Percentiles rank a stretch among this genome's conserved stretches.
phyloP scores from a whole-genome alignment of 169 alveolate species.

The Plasmodium sp. region DNA sequence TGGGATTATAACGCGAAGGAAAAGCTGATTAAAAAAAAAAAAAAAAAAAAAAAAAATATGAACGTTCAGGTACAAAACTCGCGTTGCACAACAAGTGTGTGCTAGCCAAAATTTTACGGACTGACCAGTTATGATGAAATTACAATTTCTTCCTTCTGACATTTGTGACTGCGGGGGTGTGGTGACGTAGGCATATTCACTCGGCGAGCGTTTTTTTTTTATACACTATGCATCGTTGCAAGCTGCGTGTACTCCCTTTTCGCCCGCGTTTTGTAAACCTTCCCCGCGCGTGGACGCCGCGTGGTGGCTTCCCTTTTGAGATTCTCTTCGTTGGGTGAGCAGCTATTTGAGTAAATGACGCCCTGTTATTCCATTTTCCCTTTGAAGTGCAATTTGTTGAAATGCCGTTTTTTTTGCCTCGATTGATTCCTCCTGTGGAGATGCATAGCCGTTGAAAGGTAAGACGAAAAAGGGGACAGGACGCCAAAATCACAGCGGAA shows the following conservation, averaged over 20 bases:
- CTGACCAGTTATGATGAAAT: background rate
- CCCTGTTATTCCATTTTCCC: background rate
- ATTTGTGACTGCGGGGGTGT: background rate
- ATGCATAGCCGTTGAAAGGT: background rate
- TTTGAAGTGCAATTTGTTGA: background rate
- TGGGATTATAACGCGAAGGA: background rate
- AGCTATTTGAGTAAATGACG: background rate
- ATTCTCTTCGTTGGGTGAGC: background rate
- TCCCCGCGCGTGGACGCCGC: background rate
- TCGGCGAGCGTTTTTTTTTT: background rate
- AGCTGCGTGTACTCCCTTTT: background rate
- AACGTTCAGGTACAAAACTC: constrained; percentile 5
- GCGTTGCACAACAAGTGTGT: background rate
- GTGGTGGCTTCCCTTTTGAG: background rate
- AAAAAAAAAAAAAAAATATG: constrained; percentile 16
- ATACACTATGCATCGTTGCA: background rate
- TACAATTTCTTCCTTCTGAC: background rate
- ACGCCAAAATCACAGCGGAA: background rate
- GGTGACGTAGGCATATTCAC: background rate
- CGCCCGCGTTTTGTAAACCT: background rate
- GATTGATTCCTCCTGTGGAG: background rate
- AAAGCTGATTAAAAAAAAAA: background rate
- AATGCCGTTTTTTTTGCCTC: background rate
- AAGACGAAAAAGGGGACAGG: background rate
- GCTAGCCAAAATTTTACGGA: background rate